Evolutionary conservation across 352 stramenopile genomes (phyloP), one percentile per base, ranked within the genome.

Genomic region (Globisporangium abappressorium): DNA sequence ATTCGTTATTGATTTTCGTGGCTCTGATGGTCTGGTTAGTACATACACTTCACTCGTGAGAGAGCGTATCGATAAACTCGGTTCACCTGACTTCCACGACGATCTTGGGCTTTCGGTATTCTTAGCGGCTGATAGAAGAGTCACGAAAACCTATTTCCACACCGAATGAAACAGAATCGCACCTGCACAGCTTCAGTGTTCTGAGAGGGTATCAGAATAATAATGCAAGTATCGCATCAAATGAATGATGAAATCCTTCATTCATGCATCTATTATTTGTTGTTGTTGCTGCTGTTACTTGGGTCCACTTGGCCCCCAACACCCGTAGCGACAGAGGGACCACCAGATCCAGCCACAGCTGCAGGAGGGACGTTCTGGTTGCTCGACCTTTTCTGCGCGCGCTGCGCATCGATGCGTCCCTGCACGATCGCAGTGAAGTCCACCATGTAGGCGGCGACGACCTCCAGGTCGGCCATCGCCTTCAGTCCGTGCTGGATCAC

Each of bases 401-500:
- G 72, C 65, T 95, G 84, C 0, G 76, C 78, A 59, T 95, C 87
- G 30, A 92, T 77, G 8, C 87, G 76, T 1, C 78, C 76, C 34
- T 94, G 85, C 2, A 93, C 84, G 54, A 94, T 94, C 2, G 81
- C 84, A 0, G 84, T 92, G 63, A 98, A 98, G 73, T 98, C 94
- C 26, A 87, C 80, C 88, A 98, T 97, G 72, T 98, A 98, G 12
- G 91, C 86, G 1, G 89, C 92, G 26, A 98, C 94, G 14, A 98
- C 89, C 57, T 98, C 93, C 11, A 98, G 79, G 60, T 97, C 85
- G 7, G 84, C 73, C 73, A 96, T 91, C 51, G 94, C 87, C n/a
- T 91, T 88, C 41, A 87, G 75, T 8, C 90, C 90, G 53, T 97
- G 90, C 56, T 92, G 81, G 47, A 96, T 82, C 22, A 98, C 81